Conservation (phyloP, 192 early-diverging fungal species). For the Backusella morwellensis region DNA sequence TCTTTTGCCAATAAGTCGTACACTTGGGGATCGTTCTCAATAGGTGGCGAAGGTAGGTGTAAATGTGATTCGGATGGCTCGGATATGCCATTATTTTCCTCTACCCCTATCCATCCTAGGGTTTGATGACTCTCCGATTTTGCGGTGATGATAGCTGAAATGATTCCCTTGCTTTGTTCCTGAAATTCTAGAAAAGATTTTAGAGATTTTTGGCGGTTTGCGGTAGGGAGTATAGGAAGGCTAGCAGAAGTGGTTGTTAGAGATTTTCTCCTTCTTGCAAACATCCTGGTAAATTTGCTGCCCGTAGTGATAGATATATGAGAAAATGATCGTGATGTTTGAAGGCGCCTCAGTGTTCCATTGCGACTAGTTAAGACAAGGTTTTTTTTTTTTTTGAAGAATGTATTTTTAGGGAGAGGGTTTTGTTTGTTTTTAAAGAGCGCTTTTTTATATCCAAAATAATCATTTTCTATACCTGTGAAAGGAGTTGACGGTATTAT, state of each 20-base stretch:
- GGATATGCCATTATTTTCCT: not conserved
- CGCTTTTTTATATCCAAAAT: not conserved
- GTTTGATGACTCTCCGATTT: not conserved
- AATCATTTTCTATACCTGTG: not conserved
- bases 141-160: conserved; percentile 23
- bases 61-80: not conserved
- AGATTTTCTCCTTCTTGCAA: conserved; percentile 14
- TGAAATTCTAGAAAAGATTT: conserved; percentile 4
- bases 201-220: conserved; percentile 2
- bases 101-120: conserved; percentile 17
- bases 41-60: conserved; percentile 28
- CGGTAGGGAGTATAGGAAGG: not conserved
- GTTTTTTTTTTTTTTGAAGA: conserved; percentile 11
- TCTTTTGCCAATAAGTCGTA: conserved; percentile 41
- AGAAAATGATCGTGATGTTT: conserved; percentile 13
- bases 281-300: conserved; percentile 12
- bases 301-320: not conserved
- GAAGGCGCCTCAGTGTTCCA: not conserved
- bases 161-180: conserved; percentile 14
- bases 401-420: not conserved
- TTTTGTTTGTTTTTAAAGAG: not conserved
- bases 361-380: not conserved
- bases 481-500: not conserved
- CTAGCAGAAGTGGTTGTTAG: not conserved
- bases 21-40: conserved; percentile 39